Evolutionary conservation across 768 basidiomycete genomes (phyloP).

Genomic region (Trametes punicea): DNA sequence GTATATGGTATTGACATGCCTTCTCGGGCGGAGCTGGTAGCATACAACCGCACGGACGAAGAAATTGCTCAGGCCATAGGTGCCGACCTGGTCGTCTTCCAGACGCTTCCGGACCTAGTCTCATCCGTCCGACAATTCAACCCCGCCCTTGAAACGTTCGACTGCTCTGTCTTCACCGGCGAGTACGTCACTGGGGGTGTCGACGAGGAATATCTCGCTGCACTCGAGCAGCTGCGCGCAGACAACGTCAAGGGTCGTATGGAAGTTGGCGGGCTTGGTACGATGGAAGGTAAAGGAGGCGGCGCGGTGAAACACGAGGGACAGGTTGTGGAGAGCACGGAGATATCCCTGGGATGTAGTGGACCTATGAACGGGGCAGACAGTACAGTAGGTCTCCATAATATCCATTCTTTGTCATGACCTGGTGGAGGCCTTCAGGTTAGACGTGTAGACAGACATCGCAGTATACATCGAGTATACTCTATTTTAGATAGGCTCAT

Average conservation of each 20-base stretch:
- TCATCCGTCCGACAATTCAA: slow-evolving; percentile 85
- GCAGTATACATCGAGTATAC: slow-evolving; percentile 5
- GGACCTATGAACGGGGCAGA: slow-evolving; percentile 60
- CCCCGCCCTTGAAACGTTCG: slow-evolving; percentile 69
- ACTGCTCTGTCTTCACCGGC: slow-evolving; percentile 97
- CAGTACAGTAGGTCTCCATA: slow-evolving; percentile 78
- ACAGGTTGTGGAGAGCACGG: slow-evolving; percentile 17
- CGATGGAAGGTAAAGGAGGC: slow-evolving; percentile 23
- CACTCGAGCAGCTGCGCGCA: slow-evolving; percentile 73
- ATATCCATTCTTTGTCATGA: slow-evolving; percentile 33
- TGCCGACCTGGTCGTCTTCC: slow-evolving; percentile 95
- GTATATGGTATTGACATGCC: slow-evolving; percentile 99
- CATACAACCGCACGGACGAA: slow-evolving; percentile 65
- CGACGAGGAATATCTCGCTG: slow-evolving; percentile 72
- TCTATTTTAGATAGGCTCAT: background rate
- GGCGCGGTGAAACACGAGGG: slow-evolving; percentile 22
- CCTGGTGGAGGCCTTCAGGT: background rate
- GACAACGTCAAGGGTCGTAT: slow-evolving; percentile 64
- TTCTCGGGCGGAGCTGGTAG: slow-evolving; percentile 89
- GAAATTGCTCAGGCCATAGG: slow-evolving; percentile 81
- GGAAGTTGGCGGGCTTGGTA: slow-evolving; percentile 31
- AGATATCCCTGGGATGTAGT: slow-evolving; percentile 32
- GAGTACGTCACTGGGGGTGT: slow-evolving; percentile 96
- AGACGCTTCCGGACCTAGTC: slow-evolving; percentile 85
- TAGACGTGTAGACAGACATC: background rate